Conservation (phyloP, 768 basidiomycete genomes). For the Sporobolomyces phaffii region DNA sequence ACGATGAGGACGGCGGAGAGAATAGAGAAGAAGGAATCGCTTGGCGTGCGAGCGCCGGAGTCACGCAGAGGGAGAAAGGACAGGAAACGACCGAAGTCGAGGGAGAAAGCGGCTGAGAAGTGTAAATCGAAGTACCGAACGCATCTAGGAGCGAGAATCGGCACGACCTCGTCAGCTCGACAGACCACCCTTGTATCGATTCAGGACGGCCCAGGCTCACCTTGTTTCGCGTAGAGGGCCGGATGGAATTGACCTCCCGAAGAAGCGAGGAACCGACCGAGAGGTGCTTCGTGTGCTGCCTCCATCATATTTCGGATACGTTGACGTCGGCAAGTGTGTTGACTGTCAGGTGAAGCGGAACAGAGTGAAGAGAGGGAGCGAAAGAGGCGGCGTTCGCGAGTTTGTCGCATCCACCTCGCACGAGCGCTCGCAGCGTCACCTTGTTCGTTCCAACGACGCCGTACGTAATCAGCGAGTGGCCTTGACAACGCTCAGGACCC, state of each 20-base stretch:
- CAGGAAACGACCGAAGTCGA: conserved; percentile 43
- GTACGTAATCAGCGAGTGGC: too few species aligned
- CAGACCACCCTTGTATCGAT: too few species aligned
- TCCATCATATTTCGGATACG: neutral
- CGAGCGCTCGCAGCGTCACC: too few species aligned
- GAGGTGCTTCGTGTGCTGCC: neutral
- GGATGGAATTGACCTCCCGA: conserved; percentile 6
- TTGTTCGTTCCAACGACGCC: too few species aligned
- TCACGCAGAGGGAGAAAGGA: conserved; percentile 46
- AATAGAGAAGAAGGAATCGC: conserved; percentile 15
- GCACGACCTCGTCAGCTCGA: too few species aligned
- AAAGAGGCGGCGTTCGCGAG: too few species aligned
- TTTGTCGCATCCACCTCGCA: too few species aligned
- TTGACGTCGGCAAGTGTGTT: neutral
- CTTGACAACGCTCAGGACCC: too few species aligned
- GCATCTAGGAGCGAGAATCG: conserved; percentile 13
- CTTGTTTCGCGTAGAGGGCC: conserved; percentile 2
- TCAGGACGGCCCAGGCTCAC: neutral
- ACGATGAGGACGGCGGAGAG: neutral
- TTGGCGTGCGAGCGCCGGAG: conserved; percentile 40
- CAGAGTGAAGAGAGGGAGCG: too few species aligned
- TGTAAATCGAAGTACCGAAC: conserved; percentile 43
- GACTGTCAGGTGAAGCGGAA: too few species aligned
- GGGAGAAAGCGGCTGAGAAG: conserved; percentile 29
- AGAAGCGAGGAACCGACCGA: conserved; percentile 3